Conservation (phyloP, 2,329 filamentous ascomycete species). For the Cryphonectria radicalis region DNA sequence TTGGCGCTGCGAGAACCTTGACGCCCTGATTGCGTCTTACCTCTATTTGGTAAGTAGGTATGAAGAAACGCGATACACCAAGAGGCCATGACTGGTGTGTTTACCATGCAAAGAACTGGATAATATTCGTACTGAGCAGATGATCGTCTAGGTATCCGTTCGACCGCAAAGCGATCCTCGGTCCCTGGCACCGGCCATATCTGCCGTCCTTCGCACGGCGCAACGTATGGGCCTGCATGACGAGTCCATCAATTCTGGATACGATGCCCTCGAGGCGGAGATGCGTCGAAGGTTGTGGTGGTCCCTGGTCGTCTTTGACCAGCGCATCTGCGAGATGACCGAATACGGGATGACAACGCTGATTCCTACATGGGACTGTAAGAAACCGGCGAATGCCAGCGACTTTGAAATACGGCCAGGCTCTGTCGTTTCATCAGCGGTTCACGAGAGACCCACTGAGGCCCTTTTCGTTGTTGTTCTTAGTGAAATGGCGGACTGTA, state of each 20-base stretch:
- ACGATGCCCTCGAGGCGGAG: conserved; percentile 55
- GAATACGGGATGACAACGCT: conserved; percentile 40
- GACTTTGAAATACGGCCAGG: conserved; percentile 51
- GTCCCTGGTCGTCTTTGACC: conserved; percentile 61
- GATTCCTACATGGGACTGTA: conserved; percentile 47
- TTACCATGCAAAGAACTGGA: background rate
- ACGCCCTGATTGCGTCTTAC: conserved; percentile 59
- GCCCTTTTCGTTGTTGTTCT: conserved; percentile 47
- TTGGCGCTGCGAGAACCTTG: conserved; percentile 53
- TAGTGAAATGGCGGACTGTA: conserved; percentile 44
- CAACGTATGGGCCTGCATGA: conserved; percentile 59
- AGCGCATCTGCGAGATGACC: conserved; percentile 57
- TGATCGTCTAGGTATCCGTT: conserved; percentile 49
- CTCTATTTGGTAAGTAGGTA: conserved; percentile 55
- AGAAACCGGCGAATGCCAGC: conserved; percentile 47
- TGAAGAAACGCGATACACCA: no score
- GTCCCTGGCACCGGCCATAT: conserved; percentile 57
- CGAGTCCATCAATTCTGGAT: conserved; percentile 43
- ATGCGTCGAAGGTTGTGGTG: conserved; percentile 67
- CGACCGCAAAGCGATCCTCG: conserved; percentile 49
- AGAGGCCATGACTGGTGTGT: no score
- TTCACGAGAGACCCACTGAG: conserved; percentile 43
- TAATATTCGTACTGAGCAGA: background rate
- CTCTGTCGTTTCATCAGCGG: conserved; percentile 41
- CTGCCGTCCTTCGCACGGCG: conserved; percentile 60